Conservation (phyloP, 768 basidiomycete genomes). For the Nidula microcarpa region DNA sequence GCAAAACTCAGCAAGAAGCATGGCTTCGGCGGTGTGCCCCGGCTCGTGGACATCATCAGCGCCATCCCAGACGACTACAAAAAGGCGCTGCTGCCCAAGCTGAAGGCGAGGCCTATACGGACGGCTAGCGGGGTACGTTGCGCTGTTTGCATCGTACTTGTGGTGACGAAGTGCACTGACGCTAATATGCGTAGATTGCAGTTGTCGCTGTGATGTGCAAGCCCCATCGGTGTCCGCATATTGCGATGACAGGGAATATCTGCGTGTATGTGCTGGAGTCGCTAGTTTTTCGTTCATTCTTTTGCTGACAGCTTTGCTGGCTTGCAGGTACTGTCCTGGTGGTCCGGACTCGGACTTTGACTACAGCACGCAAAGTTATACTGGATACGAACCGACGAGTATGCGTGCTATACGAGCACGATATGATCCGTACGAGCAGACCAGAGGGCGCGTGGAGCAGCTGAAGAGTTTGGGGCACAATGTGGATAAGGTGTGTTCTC, state of each 20-base stretch:
- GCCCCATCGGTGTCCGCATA: slow-evolving; percentile 98
- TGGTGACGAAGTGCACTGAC: background rate
- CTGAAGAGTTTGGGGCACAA: slow-evolving; percentile 93
- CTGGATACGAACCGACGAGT: slow-evolving; percentile 94
- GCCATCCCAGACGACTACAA: slow-evolving; percentile 98
- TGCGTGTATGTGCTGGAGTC: slow-evolving; percentile 70
- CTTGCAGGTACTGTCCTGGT: slow-evolving; percentile 87
- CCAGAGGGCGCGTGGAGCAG: slow-evolving; percentile 92
- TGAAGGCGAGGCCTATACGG: slow-evolving; percentile 91
- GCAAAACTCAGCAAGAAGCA: slow-evolving; percentile 88
- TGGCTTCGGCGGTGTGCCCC: slow-evolving; percentile 80
- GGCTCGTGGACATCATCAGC: slow-evolving; percentile 96
- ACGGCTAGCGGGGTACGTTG: slow-evolving; percentile 88
- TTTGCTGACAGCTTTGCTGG: background rate
- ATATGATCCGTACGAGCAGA: slow-evolving; percentile 95
- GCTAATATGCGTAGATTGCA: slow-evolving; percentile 62
- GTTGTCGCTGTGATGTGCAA: slow-evolving; percentile 99
- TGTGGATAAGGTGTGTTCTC: slow-evolving; percentile 80
- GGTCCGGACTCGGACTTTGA: slow-evolving; percentile 99
- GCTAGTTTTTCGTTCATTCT: background rate
- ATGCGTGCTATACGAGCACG: slow-evolving; percentile 98
- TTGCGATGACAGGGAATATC: slow-evolving; percentile 99
- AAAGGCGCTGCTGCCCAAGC: slow-evolving; percentile 82
- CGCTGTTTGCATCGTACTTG: background rate
- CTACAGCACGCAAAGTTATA: slow-evolving; percentile 96